Conservation (phyloP, 2,329 filamentous ascomycete genomes). For the Cytospora chrysosperma region DNA sequence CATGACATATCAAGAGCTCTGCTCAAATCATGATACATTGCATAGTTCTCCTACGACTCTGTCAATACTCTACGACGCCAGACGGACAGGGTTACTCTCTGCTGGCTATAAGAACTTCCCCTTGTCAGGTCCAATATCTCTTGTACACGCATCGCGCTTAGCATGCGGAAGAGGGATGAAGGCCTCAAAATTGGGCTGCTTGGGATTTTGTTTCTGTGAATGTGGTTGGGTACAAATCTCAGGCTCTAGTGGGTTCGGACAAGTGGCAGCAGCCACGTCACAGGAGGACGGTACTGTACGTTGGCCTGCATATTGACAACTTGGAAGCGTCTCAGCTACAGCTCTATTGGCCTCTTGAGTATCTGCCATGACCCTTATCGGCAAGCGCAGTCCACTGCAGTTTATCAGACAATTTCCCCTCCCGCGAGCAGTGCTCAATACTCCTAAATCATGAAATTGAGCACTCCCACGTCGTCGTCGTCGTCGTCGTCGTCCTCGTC, state of each 20-base stretch:
- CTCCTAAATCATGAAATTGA: background rate
- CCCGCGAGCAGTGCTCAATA: background rate
- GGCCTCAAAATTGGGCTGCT: background rate
- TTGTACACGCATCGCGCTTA: background rate
- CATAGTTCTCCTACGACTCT: no score
- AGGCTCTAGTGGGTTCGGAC: background rate
- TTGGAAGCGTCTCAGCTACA: no score
- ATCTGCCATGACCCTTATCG: background rate
- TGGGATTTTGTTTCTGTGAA: background rate
- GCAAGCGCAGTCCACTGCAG: background rate
- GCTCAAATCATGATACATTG: no score
- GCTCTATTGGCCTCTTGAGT: background rate
- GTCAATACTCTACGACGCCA: no score
- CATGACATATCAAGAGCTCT: no score
- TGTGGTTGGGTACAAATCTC: background rate
- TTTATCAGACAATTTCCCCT: background rate
- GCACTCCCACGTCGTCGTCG: background rate
- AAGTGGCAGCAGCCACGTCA: background rate
- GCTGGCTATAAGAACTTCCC: no score
- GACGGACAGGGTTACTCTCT: no score
- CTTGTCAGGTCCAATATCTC: background rate
- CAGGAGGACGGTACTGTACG: background rate
- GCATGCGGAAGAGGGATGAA: background rate
- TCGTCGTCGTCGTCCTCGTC: background rate
- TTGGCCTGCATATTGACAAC: background rate